Evolutionary conservation across 2,329 filamentous ascomycete species (phyloP).

Genomic region (Colletotrichum liriopes): DNA sequence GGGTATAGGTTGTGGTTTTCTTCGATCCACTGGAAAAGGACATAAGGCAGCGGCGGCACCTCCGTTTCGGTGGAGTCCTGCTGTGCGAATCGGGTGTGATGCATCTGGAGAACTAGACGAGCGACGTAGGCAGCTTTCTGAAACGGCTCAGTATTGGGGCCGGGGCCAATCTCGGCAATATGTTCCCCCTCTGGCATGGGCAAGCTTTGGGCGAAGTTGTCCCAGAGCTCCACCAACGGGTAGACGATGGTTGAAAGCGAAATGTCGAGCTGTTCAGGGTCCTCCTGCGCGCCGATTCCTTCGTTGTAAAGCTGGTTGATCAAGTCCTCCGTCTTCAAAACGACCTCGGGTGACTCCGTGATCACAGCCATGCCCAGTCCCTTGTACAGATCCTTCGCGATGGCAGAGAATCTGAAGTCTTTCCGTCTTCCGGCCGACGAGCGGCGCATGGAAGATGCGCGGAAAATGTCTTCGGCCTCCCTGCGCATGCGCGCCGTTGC

Average conservation of each 20-base stretch:
- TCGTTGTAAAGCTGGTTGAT: slow-evolving; percentile 77
- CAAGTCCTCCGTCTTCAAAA: slow-evolving; percentile 82
- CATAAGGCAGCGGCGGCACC: slow-evolving; percentile 76
- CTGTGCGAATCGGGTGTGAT: slow-evolving; percentile 72
- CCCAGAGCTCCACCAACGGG: slow-evolving; percentile 71
- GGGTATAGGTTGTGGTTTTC: slow-evolving; percentile 81
- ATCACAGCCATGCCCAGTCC: slow-evolving; percentile 72
- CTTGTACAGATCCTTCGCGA: slow-evolving; percentile 80
- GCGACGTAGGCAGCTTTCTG: slow-evolving; percentile 86
- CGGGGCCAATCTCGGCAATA: slow-evolving; percentile 76
- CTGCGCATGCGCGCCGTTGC: slow-evolving; percentile 67
- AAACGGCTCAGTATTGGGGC: slow-evolving; percentile 73
- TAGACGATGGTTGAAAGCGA: slow-evolving; percentile 69
- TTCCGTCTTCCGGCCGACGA: slow-evolving; percentile 61
- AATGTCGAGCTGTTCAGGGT: slow-evolving; percentile 70
- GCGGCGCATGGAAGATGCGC: slow-evolving; percentile 65
- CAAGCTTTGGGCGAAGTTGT: slow-evolving; percentile 65
- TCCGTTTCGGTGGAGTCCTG: slow-evolving; percentile 53
- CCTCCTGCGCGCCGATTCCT: slow-evolving; percentile 70
- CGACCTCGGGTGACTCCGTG: slow-evolving; percentile 78
- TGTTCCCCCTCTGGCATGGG: slow-evolving; percentile 68
- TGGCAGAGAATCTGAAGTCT: slow-evolving; percentile 76
- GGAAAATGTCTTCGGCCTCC: slow-evolving; percentile 71
- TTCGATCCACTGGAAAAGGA: slow-evolving; percentile 88
- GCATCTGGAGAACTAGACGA: slow-evolving; percentile 82